A percentile compares a stretch with the other conserved stretches of the same genome.
phyloP scores from a whole-genome alignment of 1,139 yeast genomes.

The Taiozyma sp. region DNA sequence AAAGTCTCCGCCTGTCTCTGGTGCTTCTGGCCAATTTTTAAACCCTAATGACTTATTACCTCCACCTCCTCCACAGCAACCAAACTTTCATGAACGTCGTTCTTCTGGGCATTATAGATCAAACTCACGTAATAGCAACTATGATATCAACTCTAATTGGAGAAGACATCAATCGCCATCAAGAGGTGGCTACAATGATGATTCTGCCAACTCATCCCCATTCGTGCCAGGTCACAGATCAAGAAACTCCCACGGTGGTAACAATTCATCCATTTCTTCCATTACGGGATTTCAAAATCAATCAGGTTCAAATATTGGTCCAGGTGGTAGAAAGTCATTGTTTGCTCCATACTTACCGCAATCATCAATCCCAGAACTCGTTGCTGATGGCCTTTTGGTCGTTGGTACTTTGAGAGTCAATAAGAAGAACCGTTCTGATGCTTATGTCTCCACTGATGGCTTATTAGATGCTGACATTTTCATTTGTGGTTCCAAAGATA shows the following conservation, averaged over 20 bases:
- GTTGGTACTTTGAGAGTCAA: conserved; percentile 92
- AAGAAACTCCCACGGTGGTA: conserved; percentile 68
- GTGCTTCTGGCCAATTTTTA: conserved; percentile 6
- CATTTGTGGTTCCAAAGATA: conserved; percentile 98
- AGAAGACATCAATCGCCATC: conserved; percentile 37
- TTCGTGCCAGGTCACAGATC: conserved; percentile 82
- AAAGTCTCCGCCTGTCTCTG: conserved; percentile 19
- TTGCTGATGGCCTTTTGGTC: conserved; percentile 86
- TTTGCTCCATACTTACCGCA: conserved; percentile 97
- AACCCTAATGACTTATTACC: conserved; percentile 10
- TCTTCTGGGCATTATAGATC: conserved; percentile 53
- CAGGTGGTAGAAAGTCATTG: conserved; percentile 66
- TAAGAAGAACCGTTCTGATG: conserved; percentile 94
- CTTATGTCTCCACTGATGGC: conserved; percentile 95
- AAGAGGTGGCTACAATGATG: conserved; percentile 17
- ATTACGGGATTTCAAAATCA: conserved; percentile 19
- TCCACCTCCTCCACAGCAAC: conserved; percentile 24
- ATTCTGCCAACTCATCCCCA: conserved; percentile 15
- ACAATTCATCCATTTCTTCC: conserved; percentile 38
- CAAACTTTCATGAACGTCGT: conserved; percentile 36
- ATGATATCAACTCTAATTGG: conserved; percentile 51
- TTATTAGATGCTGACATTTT: conserved; percentile 93
- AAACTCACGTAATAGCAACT: conserved; percentile 36
- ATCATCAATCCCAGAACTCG: conserved; percentile 82
- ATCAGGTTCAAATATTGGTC: conserved; percentile 2